Percentiles rank a stretch among this genome's conserved stretches.
Evolutionary conservation across 495 filamentous ascomycete genomes (phyloP).

Genomic region (Chaetomium tenue): DNA sequence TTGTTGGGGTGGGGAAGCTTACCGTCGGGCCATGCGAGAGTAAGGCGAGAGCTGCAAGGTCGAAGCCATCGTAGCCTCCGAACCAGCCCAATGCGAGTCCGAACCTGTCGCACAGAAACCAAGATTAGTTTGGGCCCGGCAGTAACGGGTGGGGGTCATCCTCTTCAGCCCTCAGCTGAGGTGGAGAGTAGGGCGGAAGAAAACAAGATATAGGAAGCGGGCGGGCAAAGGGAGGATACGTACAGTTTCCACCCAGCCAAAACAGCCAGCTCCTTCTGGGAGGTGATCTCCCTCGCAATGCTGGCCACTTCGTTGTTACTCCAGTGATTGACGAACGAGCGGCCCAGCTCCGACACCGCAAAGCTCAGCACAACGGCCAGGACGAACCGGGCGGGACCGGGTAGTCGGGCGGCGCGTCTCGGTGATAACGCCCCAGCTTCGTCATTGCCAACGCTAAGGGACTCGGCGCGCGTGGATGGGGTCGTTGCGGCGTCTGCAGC

Average conservation of each 20-base stretch:
- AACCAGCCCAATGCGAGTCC: slow-evolving; percentile 71
- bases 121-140: slow-evolving; percentile 28
- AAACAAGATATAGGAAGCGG: background rate
- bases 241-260: slow-evolving; percentile 64
- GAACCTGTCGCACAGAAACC: slow-evolving; percentile 42
- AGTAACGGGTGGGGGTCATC: slow-evolving; percentile 21
- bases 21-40: slow-evolving; percentile 69
- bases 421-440: background rate
- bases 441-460: background rate
- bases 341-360: slow-evolving; percentile 54
- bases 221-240: slow-evolving; percentile 26
- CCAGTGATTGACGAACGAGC: slow-evolving; percentile 52
- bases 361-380: slow-evolving; percentile 65
- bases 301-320: slow-evolving; percentile 56
- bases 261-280: slow-evolving; percentile 59
- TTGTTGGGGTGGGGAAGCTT: slow-evolving; percentile 28
- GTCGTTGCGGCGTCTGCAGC: slow-evolving; percentile 9
- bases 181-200: slow-evolving; percentile 21
- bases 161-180: slow-evolving; percentile 29
- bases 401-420: slow-evolving; percentile 42
- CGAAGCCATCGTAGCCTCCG: slow-evolving; percentile 67
- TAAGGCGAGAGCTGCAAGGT: slow-evolving; percentile 64
- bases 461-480: slow-evolving; percentile 12
- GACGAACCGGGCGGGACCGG: slow-evolving; percentile 56
- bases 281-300: slow-evolving; percentile 60